Percentiles rank a stretch among this genome's conserved stretches.
Conservation (phyloP, 2,329 filamentous ascomycete species). For the Dissoconium aciculare region DNA sequence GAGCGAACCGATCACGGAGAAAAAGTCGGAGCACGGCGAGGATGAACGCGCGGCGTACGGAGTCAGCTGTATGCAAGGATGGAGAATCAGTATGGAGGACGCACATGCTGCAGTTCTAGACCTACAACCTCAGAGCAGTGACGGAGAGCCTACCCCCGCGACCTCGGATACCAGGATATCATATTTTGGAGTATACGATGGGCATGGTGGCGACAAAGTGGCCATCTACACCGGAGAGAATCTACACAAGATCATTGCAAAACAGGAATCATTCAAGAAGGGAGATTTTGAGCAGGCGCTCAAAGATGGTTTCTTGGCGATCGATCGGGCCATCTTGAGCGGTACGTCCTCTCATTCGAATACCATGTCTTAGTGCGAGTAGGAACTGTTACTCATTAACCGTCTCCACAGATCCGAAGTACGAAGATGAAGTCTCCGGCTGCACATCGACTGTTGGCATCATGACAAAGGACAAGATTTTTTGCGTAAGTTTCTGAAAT, state of each 20-base stretch:
- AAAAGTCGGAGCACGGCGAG: conserved; percentile 80
- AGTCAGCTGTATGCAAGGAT: conserved; percentile 98
- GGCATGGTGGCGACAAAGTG: conserved; percentile 93
- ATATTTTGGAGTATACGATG: conserved; percentile 97
- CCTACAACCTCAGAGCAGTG: conserved; percentile 49
- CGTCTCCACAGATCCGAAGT: conserved; percentile 61
- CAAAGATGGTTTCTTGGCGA: conserved; percentile 93
- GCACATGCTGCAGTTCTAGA: conserved; percentile 83
- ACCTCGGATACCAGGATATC: conserved; percentile 60
- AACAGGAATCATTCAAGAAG: conserved; percentile 84
- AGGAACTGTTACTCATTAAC: conserved; percentile 4
- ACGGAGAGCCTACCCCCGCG: conserved; percentile 39
- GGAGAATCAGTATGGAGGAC: conserved; percentile 99
- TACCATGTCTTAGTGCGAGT: conserved; percentile 1
- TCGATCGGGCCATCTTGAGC: conserved; percentile 86
- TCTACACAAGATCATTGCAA: conserved; percentile 84
- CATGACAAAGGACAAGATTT: conserved; percentile 83
- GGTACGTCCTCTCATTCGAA: conserved; percentile 56
- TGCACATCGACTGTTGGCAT: conserved; percentile 90
- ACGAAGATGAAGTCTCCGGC: conserved; percentile 94
- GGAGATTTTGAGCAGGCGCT: conserved; percentile 89
- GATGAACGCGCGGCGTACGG: conserved; percentile 90
- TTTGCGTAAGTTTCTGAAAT: conserved; percentile 54
- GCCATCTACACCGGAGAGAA: conserved; percentile 84
- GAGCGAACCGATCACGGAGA: conserved; percentile 96